Percentiles rank a stretch among this genome's conserved stretches.
Conservation (phyloP, 805 yeast genomes). For the Suhomyces emberorum region DNA sequence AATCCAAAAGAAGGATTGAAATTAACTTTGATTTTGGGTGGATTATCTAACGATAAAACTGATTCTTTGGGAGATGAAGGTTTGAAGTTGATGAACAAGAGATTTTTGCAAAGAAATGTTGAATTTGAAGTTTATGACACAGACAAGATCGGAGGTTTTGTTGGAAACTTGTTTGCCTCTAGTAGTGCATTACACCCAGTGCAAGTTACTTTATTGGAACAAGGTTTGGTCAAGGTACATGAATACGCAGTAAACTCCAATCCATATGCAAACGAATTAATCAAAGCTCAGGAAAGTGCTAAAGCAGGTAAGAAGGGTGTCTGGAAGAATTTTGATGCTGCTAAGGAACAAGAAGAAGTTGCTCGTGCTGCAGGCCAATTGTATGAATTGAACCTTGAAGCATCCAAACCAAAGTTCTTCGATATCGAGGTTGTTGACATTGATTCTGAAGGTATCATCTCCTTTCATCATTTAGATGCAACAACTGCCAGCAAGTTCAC, state of each 20-base stretch:
- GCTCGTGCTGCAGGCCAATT: slow-evolving; percentile 18
- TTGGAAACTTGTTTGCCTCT: slow-evolving; percentile 62
- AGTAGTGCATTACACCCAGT: slow-evolving; percentile 48
- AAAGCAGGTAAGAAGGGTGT: slow-evolving; percentile 52
- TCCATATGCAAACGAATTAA: slow-evolving; percentile 50
- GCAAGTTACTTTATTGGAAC: slow-evolving; percentile 53
- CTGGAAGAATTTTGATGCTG: slow-evolving; percentile 61
- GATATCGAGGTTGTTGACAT: slow-evolving; percentile 56
- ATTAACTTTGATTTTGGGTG: slow-evolving; percentile 72
- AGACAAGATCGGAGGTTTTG: slow-evolving; percentile 79
- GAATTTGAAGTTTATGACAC: slow-evolving; percentile 63
- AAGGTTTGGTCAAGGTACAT: slow-evolving; percentile 65
- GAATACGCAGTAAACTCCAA: slow-evolving; percentile 61
- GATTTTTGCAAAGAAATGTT: slow-evolving; percentile 69
- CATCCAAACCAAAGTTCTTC: slow-evolving; percentile 41
- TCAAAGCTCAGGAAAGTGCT: slow-evolving; percentile 63
- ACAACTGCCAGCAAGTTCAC: slow-evolving; percentile 35
- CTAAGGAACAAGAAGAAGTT: slow-evolving; percentile 31
- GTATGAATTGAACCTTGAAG: slow-evolving; percentile 19
- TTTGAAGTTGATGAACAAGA: slow-evolving; percentile 48
- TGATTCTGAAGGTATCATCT: slow-evolving; percentile 39
- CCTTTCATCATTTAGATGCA: slow-evolving; percentile 43
- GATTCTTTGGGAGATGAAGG: slow-evolving; percentile 48
- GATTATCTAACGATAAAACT: slow-evolving; percentile 47
- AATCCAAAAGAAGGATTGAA: slow-evolving; percentile 71